A percentile compares a stretch with the other conserved stretches of the same genome.
Conservation (phyloP, 345 rosid species). For the Lenwebbia sp. region DNA sequence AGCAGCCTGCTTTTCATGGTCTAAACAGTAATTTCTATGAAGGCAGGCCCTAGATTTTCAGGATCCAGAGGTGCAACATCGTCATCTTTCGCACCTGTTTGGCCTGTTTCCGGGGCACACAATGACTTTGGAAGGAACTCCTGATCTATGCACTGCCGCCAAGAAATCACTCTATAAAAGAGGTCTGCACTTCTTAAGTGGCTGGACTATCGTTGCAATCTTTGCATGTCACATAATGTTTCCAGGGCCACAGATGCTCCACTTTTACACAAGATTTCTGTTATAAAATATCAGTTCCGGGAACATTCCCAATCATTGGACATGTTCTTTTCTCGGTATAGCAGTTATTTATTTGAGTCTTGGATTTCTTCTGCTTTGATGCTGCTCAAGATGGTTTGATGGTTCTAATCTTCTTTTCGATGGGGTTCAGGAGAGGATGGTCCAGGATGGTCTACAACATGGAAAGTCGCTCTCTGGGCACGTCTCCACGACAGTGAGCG, state of each 20-base stretch:
- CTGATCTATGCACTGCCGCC: constrained; percentile 76
- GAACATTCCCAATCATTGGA: background rate
- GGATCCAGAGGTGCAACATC: constrained; percentile 75
- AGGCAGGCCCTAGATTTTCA: constrained; percentile 63
- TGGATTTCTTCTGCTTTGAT: background rate
- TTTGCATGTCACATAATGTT: background rate
- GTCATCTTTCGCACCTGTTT: constrained; percentile 87
- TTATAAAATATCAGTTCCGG: background rate
- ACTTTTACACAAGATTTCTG: background rate
- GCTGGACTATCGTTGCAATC: background rate
- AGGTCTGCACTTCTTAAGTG: constrained; percentile 31
- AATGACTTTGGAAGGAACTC: constrained; percentile 49
- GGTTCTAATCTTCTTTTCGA: background rate
- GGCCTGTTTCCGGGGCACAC: constrained; percentile 92
- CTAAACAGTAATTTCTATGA: background rate
- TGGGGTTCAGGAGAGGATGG: constrained; percentile 70
- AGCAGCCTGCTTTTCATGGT: background rate
- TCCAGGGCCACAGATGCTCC: background rate
- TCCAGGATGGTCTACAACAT: constrained; percentile 91
- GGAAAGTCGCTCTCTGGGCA: constrained; percentile 93
- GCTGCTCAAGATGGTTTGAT: background rate
- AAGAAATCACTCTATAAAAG: constrained; percentile 54
- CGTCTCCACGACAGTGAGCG: constrained; percentile 61
- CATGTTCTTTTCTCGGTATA: background rate
- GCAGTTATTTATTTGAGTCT: background rate